These are phyloP conservation scores for Diaporthe capsici DNA, from an alignment of 2,329 filamentous ascomycete species.

Conservation along the genomic window DNA sequence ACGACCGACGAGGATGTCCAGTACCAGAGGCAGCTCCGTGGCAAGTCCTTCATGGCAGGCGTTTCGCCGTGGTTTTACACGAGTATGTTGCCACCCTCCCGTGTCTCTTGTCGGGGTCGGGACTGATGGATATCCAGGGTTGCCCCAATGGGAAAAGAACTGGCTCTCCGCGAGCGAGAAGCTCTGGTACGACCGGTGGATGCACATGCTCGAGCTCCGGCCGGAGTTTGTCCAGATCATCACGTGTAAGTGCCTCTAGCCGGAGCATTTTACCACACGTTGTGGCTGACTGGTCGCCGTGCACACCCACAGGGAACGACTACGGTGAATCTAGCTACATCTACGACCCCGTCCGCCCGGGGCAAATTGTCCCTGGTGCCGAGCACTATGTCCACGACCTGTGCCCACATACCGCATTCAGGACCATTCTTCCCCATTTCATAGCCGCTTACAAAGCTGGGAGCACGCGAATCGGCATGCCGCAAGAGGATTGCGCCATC, in stretches of 20 bases:
- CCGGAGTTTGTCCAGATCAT: conserved; percentile 69
- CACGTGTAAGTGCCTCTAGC: conserved; percentile 56
- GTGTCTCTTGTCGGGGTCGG: conserved; percentile 62
- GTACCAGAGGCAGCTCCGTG: conserved; percentile 55
- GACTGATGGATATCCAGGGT: conserved; percentile 4
- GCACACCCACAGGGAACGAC: conserved; percentile 63
- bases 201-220: conserved; percentile 62
- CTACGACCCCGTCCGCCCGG: conserved; percentile 58
- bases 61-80: conserved; percentile 58
- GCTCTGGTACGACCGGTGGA: conserved; percentile 71
- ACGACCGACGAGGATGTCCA: conserved; percentile 55
- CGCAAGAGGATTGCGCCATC: conserved; percentile 51
- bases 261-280: conserved; percentile 1
- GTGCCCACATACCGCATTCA: conserved; percentile 64
- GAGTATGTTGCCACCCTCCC: conserved; percentile 59
- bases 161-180: conserved; percentile 69
- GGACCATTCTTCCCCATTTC: conserved; percentile 62
- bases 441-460: conserved; percentile 65
- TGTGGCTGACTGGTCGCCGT: not conserved
- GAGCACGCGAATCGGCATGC: conserved; percentile 49
- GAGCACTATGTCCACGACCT: conserved; percentile 59
- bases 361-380: conserved; percentile 62
- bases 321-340: conserved; percentile 73
- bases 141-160: conserved; percentile 59
- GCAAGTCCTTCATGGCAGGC: conserved; percentile 65